phyloP scores from a whole-genome alignment of 192 early-diverging fungal genomes.

The Helicostylum pulchrum region DNA sequence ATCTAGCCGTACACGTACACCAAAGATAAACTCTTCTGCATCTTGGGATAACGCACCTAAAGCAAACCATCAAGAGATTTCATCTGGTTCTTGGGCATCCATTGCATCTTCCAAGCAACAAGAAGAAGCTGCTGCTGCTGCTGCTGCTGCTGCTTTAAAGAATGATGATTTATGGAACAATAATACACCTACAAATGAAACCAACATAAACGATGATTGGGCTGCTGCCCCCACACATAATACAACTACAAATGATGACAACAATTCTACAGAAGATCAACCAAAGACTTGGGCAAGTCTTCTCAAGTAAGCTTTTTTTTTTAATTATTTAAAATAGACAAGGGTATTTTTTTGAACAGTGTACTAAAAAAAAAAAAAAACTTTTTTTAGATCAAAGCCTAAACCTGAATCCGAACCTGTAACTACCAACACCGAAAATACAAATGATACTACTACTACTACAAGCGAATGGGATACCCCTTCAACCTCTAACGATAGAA shows the following conservation, averaged over 20 bases:
- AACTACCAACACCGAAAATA: slow-evolving; percentile 20
- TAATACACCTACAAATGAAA: slow-evolving; percentile 4
- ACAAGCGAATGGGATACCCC: slow-evolving; percentile 22
- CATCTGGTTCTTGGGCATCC: slow-evolving; percentile 44
- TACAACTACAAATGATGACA: slow-evolving; percentile 6
- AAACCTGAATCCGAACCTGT: slow-evolving; percentile 47
- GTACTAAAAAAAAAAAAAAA: neutral
- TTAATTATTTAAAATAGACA: neutral
- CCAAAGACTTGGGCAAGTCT: slow-evolving; percentile 40
- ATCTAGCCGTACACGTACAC: slow-evolving; percentile 7
- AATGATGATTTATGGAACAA: slow-evolving; percentile 3
- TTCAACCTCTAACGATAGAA: neutral
- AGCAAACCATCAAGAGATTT: slow-evolving; percentile 1
- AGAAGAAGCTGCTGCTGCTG: slow-evolving; percentile 6
- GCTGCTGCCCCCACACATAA: slow-evolving; percentile 5
- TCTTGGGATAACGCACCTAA: slow-evolving; percentile 14
- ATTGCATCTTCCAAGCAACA: slow-evolving; percentile 24
- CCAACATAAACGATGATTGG: slow-evolving; percentile 14
- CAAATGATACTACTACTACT: slow-evolving; percentile 4
- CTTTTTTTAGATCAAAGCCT: slow-evolving; percentile 24
- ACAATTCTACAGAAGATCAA: slow-evolving; percentile 13
- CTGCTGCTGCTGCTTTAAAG: too few species aligned
- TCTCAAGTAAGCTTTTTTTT: slow-evolving; percentile 25
- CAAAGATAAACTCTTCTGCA: slow-evolving; percentile 2
- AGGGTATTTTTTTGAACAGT: neutral